Evolutionary conservation across 179 eudicot genomes (phyloP), one percentile per base, ranked within the genome.

Genomic region (Patellifolia procumbens): DNA sequence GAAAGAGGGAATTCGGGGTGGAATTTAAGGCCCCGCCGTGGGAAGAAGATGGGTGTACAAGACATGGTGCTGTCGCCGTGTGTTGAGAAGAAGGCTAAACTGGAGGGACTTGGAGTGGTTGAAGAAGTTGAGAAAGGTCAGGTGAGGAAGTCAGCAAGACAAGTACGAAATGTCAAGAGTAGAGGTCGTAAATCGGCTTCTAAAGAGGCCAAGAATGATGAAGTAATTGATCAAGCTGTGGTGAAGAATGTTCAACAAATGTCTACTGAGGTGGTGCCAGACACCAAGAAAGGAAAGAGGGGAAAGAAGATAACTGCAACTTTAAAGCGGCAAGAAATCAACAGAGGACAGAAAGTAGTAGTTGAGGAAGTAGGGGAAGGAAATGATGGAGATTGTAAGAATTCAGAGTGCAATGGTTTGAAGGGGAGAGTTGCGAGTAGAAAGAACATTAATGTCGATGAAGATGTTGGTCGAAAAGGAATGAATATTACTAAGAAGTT

Each of bases 201-300:
- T 7, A 53, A 53, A 11, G 11, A 53, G 58, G 24, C 20, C 26
- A 53, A 17, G 58, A 53, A 53, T 53, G 58, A n/a, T n/a, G 58
- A 20, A 20, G 58, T 53, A 20, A 6, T 53, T 11, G 35, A 74
- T 60, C 32, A 49, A 46, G 78, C 34, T 29, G 75, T 31, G 28
- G 72, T 20, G 63, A 52, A 55, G 51, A 34, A 22, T 4, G 26
- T 9, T 45, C 13, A 35, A 24, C 31, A 74, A 4, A 37, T 13
- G 29, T 31, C 62, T 60, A 49, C 13, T 73, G 72, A 60, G 39
- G 22, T 42, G 22, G 60, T 46, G 32, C n/a, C 34, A 20, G 73
- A 73, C 24, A 37, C 11, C 5, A 77, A 55, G 70, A 73, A 62
- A 74, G 73, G 73, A 35, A 76, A 66, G 77, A 72, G 37, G 49